Conservation (phyloP, 768 basidiomycete species). For the Leucocoprinus birnbaumii region DNA sequence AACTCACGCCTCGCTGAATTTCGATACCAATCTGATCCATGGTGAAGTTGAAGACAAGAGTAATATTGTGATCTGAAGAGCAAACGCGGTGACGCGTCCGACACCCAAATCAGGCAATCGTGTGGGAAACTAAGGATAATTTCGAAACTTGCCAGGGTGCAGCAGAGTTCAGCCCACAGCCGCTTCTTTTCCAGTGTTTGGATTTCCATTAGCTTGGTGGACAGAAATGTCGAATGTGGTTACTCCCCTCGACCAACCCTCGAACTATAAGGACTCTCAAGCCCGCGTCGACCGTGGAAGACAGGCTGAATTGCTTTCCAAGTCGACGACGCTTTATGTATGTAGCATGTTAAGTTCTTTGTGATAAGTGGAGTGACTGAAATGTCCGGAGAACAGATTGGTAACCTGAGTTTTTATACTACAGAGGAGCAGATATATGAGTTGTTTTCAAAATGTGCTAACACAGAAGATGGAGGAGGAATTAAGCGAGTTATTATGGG, state of each 20-base stretch:
- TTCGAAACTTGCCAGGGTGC: background rate
- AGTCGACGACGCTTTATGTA: slow-evolving; percentile 90
- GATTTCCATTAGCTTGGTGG: slow-evolving; percentile 11
- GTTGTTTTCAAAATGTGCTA: slow-evolving; percentile 87
- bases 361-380: background rate
- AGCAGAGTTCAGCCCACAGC: background rate
- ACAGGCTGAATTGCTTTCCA: slow-evolving; percentile 78
- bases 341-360: slow-evolving; percentile 28
- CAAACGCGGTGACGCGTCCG: slow-evolving; percentile 47
- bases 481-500: slow-evolving; percentile 97
- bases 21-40: slow-evolving; percentile 94
- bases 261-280: slow-evolving; percentile 96
- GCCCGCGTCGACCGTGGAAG: slow-evolving; percentile 71
- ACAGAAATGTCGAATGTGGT: slow-evolving; percentile 89
- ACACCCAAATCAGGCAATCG: slow-evolving; percentile 27
- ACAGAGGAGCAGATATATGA: slow-evolving; percentile 97
- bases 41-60: slow-evolving; percentile 21
- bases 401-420: slow-evolving; percentile 91
- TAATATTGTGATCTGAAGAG: slow-evolving; percentile 12
- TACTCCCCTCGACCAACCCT: slow-evolving; percentile 83
- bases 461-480: slow-evolving; percentile 82
- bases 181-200: slow-evolving; percentile 8
- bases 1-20: slow-evolving; percentile 70
- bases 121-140: slow-evolving; percentile 11
- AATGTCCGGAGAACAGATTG: slow-evolving; percentile 50